Evolutionary conservation across 306 rosid species (phyloP), one percentile per base, ranked within the genome.

Genomic region (Quercus mongolica): DNA sequence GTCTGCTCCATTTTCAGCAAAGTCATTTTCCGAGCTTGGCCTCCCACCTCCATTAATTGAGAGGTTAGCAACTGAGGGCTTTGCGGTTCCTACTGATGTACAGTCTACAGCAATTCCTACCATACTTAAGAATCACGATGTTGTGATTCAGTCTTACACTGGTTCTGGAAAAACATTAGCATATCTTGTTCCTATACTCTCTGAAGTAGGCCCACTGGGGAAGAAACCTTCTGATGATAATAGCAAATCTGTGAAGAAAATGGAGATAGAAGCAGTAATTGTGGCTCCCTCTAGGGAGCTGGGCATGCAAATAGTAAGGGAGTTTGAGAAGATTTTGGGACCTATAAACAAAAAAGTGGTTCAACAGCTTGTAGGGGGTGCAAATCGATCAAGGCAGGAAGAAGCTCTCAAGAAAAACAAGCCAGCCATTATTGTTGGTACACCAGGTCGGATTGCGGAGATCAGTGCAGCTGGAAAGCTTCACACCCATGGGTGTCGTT

Each of bases 301-400:
- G 68, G 97, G 91, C n/a, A 95, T 92, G 99, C 99, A 95, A 81
- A 95, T 92, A 71, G 99, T 95, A 71, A 87, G 99, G 78, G 99
- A 95, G 89, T 79, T 95, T 76, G 99, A 95, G 89, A 95, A 85
- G 89, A 85, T 92, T 82, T 77, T 92, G 46, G 99, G 99, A 71
- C 88, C 84, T 72, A 86, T 76, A 56, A 81, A 92, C 81, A 93
- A 78, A 80, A 90, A 80, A 77, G 85, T 72, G 10, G 99, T 95
- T 80, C 98, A 95, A 88, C 97, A 95, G 90, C 98, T 95, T 68
- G 98, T 95, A 18, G 99, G 99, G 25, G 99, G 99, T 71, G 99
- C 99, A 0, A 95, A 95, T 74, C 82, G 95, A 62, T 83, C 94
- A 1, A 86, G 99, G 79, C 99, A 95, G 81, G 99, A 95, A 71